Percentiles rank a stretch among this genome's conserved stretches.
Conservation (phyloP, 2,329 filamentous ascomycete species). For the Escovopsis weberi region DNA sequence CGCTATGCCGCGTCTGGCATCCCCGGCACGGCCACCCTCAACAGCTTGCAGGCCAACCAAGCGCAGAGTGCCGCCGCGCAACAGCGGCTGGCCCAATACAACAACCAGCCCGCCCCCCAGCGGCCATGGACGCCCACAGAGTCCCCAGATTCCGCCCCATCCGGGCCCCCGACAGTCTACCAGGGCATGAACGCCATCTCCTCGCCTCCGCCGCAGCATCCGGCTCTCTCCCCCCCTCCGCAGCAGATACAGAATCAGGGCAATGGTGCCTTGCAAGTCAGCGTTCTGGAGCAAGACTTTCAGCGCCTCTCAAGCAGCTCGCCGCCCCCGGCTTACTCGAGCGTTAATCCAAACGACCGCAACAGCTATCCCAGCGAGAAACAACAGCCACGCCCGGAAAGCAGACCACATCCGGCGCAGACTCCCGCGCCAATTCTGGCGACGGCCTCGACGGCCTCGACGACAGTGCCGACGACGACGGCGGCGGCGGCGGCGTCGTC, state of each 20-base stretch:
- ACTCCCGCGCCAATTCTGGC: slow-evolving; percentile 6
- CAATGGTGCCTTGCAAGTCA: slow-evolving; percentile 37
- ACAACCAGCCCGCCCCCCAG: slow-evolving; percentile 22
- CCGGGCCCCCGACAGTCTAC: slow-evolving; percentile 83
- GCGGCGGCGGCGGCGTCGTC: not conserved
- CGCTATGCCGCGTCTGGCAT: slow-evolving; percentile 86
- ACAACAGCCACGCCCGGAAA: slow-evolving; percentile 31
- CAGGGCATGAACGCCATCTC: slow-evolving; percentile 66
- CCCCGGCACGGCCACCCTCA: slow-evolving; percentile 70
- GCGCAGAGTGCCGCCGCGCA: slow-evolving; percentile 63
- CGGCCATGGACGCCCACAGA: slow-evolving; percentile 94
- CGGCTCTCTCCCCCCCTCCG: slow-evolving; percentile 27
- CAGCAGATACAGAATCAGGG: slow-evolving; percentile 19
- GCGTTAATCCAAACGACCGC: slow-evolving; percentile 41
- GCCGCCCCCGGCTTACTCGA: slow-evolving; percentile 91
- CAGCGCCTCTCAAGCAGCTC: slow-evolving; percentile 69
- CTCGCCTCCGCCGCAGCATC: slow-evolving; percentile 29
- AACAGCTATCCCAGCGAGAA: slow-evolving; percentile 70
- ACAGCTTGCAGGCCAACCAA: slow-evolving; percentile 48
- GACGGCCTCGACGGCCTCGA: slow-evolving; percentile 6
- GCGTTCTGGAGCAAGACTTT: slow-evolving; percentile 74
- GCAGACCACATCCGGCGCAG: slow-evolving; percentile 7
- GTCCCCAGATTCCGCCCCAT: slow-evolving; percentile 67
- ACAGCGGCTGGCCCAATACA: slow-evolving; percentile 69
- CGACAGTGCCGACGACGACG: too few species aligned